A percentile compares a stretch with the other conserved stretches of the same genome.
Evolutionary conservation across 768 basidiomycete species (phyloP).

Genomic region (Amanita rubescens): DNA sequence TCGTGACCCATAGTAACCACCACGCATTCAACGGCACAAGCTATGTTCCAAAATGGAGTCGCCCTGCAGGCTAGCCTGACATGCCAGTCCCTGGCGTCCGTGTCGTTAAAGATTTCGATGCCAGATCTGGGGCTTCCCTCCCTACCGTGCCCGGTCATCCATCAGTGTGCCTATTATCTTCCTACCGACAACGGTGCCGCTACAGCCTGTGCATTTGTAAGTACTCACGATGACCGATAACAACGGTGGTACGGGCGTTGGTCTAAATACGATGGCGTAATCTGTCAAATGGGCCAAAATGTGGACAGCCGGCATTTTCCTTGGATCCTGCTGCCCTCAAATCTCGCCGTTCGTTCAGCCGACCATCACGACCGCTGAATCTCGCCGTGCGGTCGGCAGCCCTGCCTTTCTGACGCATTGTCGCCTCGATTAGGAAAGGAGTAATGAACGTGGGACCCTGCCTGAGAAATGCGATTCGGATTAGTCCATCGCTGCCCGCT

Average conservation of each 20-base stretch:
- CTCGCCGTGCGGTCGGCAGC: background rate
- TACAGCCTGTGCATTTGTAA: background rate
- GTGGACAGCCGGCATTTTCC: background rate
- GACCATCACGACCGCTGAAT: background rate
- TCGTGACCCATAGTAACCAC: background rate
- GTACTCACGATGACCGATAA: background rate
- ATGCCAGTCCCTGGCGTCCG: background rate
- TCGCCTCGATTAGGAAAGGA: background rate
- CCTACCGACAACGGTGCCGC: background rate
- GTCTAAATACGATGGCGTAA: background rate
- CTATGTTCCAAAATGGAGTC: background rate
- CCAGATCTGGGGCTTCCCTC: background rate
- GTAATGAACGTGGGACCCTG: conserved; percentile 3
- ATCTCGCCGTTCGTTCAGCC: background rate
- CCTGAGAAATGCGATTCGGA: background rate
- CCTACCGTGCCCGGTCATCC: background rate
- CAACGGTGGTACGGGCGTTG: background rate
- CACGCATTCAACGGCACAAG: background rate
- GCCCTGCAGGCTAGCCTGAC: background rate
- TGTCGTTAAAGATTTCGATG: background rate
- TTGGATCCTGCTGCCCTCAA: background rate
- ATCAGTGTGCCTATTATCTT: background rate
- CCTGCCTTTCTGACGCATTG: background rate
- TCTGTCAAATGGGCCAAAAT: background rate
- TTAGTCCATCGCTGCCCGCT: no score